A percentile compares a stretch with the other conserved stretches of the same genome.
Evolutionary conservation across 768 basidiomycete species (phyloP).

Genomic region (Cytidiella melzeri): DNA sequence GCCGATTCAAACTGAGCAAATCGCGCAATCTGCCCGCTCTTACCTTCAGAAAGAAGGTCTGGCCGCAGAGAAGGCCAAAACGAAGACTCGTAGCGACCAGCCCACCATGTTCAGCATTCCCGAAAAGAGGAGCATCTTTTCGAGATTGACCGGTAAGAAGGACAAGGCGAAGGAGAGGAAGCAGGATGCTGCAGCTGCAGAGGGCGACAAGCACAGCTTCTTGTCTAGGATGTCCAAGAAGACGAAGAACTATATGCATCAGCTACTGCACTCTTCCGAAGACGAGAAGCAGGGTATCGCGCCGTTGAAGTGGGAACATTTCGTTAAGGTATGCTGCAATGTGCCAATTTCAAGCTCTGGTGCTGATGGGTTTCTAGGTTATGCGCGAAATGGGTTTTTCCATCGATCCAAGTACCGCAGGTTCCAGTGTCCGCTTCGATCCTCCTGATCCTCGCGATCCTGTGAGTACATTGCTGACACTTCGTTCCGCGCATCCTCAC

Average conservation of each 20-base stretch:
- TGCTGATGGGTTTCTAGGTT: conserved; percentile 35
- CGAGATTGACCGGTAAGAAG: conserved; percentile 35
- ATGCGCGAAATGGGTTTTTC: conserved; percentile 77
- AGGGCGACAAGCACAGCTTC: conserved; percentile 45
- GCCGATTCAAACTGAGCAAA: conserved; percentile 40
- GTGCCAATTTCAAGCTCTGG: neutral
- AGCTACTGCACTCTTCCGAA: conserved; percentile 50
- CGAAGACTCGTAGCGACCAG: conserved; percentile 64
- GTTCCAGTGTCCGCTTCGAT: conserved; percentile 78
- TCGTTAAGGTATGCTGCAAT: conserved; percentile 50
- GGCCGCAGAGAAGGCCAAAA: conserved; percentile 48
- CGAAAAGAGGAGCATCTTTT: conserved; percentile 43
- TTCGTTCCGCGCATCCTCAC: neutral
- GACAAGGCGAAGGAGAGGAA: conserved; percentile 31
- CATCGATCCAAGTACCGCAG: conserved; percentile 69
- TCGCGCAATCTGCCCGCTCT: conserved; percentile 64
- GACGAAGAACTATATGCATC: conserved; percentile 54
- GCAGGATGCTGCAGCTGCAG: conserved; percentile 27
- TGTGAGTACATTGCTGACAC: conserved; percentile 26
- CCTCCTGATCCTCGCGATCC: conserved; percentile 51
- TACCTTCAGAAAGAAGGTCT: conserved; percentile 54
- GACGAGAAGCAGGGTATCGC: conserved; percentile 49
- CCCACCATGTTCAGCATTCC: conserved; percentile 43
- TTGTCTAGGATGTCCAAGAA: conserved; percentile 56
- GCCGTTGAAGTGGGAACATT: conserved; percentile 75